Conservation (phyloP, 2,329 filamentous ascomycete species). For the Albophoma yamanashiensis region DNA sequence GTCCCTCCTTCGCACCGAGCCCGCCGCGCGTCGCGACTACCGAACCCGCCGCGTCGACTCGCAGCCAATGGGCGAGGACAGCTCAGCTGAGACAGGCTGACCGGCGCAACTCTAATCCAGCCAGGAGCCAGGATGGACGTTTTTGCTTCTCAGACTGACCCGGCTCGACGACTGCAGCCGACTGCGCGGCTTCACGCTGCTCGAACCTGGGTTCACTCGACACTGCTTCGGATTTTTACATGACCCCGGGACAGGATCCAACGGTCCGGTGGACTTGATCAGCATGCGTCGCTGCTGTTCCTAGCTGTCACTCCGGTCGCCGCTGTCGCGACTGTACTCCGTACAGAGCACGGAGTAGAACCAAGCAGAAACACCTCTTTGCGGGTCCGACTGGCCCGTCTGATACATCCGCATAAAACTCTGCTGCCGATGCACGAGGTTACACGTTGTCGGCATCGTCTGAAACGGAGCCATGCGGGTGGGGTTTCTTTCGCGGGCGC, state of each 20-base stretch:
- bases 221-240: background rate
- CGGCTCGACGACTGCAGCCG: no score
- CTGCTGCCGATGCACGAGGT: background rate
- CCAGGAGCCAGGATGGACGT: background rate
- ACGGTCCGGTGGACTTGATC: background rate
- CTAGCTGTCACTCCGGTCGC: background rate
- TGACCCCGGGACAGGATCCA: background rate
- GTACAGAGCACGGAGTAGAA: no score
- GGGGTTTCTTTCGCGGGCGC: background rate
- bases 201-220: background rate
- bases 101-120: background rate
- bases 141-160: background rate
- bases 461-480: background rate
- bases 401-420: background rate
- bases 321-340: background rate
- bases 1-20: background rate
- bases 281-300: background rate
- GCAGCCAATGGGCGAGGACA: background rate
- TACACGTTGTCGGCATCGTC: background rate
- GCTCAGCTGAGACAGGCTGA: background rate
- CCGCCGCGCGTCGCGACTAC: no score
- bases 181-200: background rate
- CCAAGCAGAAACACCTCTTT: background rate
- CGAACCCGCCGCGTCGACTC: background rate
- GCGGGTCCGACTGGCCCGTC: background rate